Percentiles rank a stretch among this genome's conserved stretches.
These are phyloP conservation scores for Penicillium sp. DNA, from an alignment of 2,329 filamentous ascomycete genomes.

Conservation along the genomic window DNA sequence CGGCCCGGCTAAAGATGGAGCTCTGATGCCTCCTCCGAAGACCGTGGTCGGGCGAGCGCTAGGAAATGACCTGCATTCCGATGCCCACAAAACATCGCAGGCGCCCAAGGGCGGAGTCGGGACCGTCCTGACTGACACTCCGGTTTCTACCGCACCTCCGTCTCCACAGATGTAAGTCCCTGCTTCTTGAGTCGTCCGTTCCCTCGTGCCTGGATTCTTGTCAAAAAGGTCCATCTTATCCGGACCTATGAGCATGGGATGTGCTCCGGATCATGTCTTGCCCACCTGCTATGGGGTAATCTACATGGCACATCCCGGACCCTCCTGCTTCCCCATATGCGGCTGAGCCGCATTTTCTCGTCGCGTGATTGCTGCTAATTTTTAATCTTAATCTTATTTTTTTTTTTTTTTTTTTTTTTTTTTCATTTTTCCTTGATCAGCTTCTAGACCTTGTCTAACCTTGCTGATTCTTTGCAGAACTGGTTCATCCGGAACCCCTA, in stretches of 20 bases:
- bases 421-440: slow-evolving; percentile 8
- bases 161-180: slow-evolving; percentile 58
- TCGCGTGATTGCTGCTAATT: slow-evolving; percentile 5
- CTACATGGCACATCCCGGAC: slow-evolving; percentile 1
- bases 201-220: slow-evolving; percentile 5
- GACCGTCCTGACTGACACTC: slow-evolving; percentile 58
- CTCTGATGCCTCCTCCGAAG: slow-evolving; percentile 37
- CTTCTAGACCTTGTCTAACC: neutral
- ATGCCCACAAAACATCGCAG: slow-evolving; percentile 34
- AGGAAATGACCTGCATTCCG: slow-evolving; percentile 40
- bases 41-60: slow-evolving; percentile 42
- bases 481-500: slow-evolving; percentile 57
- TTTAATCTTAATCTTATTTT: no score
- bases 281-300: neutral
- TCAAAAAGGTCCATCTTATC: neutral
- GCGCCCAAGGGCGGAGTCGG: slow-evolving; percentile 48
- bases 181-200: slow-evolving; percentile 19
- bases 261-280: slow-evolving; percentile 10
- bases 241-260: slow-evolving; percentile 13
- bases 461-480: slow-evolving; percentile 12
- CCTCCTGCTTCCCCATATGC: neutral
- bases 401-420: slow-evolving; percentile 1
- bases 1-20: slow-evolving; percentile 29
- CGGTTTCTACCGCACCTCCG: slow-evolving; percentile 57
- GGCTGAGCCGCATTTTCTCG: neutral